Conservation (phyloP, 441 rosid genomes). For the Syzygium syzygioides region DNA sequence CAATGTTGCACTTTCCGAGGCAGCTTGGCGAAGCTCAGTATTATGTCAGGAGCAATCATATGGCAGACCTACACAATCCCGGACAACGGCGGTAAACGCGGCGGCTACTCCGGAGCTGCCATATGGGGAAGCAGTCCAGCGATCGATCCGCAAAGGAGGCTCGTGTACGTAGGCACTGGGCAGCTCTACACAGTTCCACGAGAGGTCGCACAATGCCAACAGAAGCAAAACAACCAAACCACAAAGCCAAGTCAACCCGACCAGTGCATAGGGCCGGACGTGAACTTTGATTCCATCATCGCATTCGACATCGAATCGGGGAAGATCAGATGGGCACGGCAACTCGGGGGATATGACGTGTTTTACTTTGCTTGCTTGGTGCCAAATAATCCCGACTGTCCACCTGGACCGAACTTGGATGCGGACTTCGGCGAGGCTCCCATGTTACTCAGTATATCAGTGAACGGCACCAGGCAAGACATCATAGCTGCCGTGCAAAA, state of each 20-base stretch:
- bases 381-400: slow-evolving; percentile 27
- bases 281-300: slow-evolving; percentile 27
- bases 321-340: slow-evolving; percentile 28
- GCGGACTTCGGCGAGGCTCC: slow-evolving; percentile 29
- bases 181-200: slow-evolving; percentile 36
- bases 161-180: slow-evolving; percentile 36
- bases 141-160: slow-evolving; percentile 1
- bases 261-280: slow-evolving; percentile 26
- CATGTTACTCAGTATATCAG: slow-evolving; percentile 14
- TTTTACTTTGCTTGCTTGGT: slow-evolving; percentile 25
- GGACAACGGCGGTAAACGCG: neutral
- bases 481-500: neutral
- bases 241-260: slow-evolving; percentile 22
- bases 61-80: neutral
- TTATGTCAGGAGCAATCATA: neutral
- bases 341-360: slow-evolving; percentile 34
- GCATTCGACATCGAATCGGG: slow-evolving; percentile 26
- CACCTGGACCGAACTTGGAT: slow-evolving; percentile 37
- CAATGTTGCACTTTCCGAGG: slow-evolving; percentile 38
- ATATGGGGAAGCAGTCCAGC: neutral
- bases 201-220: slow-evolving; percentile 27
- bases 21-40: slow-evolving; percentile 23
- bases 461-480: neutral
- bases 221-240: slow-evolving; percentile 30
- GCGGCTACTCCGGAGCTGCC: neutral